Evolutionary conservation across 2,329 filamentous ascomycete genomes (phyloP).

Genomic region (Aspergillus arachidicola): DNA sequence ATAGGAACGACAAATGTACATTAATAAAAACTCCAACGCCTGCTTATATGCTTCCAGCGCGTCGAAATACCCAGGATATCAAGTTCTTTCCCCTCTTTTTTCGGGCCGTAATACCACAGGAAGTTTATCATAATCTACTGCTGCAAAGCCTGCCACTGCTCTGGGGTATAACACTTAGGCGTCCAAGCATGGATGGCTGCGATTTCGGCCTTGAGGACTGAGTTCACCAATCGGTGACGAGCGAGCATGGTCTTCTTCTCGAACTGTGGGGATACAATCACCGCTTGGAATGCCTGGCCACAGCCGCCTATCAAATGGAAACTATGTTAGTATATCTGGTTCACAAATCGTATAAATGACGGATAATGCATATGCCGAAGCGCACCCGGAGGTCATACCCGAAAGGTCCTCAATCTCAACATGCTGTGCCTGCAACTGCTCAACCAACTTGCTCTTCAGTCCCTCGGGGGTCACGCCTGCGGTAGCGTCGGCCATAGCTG

Average conservation of each 20-base stretch:
- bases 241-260: constrained; percentile 75
- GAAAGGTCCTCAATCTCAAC: constrained; percentile 92
- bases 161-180: constrained; percentile 87
- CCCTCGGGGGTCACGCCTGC: constrained; percentile 71
- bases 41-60: constrained; percentile 17
- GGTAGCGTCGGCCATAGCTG: constrained; percentile 49
- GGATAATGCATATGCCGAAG: background rate
- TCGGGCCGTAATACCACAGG: background rate
- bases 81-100: background rate
- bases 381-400: constrained; percentile 55
- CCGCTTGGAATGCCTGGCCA: constrained; percentile 70
- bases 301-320: constrained; percentile 59
- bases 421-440: constrained; percentile 72
- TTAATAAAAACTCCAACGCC: constrained; percentile 21
- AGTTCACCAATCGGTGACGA: constrained; percentile 84
- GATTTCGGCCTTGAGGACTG: constrained; percentile 81
- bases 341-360: background rate
- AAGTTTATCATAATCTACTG: constrained; percentile 22
- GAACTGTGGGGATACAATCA: constrained; percentile 72
- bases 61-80: constrained; percentile 16
- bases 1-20: constrained; percentile 17
- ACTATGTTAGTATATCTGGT: background rate
- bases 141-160: constrained; percentile 78
- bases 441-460: constrained; percentile 68
- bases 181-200: constrained; percentile 93